These are phyloP conservation scores for Lepidium campestre DNA, from an alignment of 441 rosid genomes.

Conservation along the genomic window DNA sequence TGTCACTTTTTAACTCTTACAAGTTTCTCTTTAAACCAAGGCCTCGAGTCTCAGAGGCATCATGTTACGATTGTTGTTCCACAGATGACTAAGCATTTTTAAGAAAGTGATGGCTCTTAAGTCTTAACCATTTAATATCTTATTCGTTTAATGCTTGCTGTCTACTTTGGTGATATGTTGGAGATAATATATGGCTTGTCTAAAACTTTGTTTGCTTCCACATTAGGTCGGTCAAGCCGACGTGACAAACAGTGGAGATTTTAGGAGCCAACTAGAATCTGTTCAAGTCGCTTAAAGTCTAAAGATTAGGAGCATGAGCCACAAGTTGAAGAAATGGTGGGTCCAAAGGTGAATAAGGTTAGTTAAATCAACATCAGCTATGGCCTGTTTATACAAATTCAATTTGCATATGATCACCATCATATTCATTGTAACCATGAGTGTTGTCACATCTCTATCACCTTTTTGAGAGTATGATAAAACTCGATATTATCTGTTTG, in stretches of 20 bases:
- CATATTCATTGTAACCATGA: background rate
- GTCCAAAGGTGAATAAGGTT: constrained; percentile 9
- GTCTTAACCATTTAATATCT: background rate
- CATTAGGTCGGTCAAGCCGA: constrained; percentile 28
- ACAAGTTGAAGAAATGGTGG: constrained; percentile 31
- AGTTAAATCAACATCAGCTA: constrained; percentile 3
- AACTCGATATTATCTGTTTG: background rate
- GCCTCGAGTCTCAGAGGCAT: background rate
- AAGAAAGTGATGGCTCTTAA: background rate
- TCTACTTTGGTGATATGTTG: background rate
- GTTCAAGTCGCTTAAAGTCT: constrained; percentile 18
- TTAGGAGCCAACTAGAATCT: constrained; percentile 17
- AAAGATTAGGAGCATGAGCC: constrained; percentile 43
- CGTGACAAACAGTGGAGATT: constrained; percentile 16
- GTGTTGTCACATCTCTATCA: constrained; percentile 1
- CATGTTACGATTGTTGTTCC: background rate
- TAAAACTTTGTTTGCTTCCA: constrained; percentile 1
- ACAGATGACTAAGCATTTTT: background rate
- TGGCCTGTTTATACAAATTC: constrained; percentile 13
- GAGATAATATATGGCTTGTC: background rate
- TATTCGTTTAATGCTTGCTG: background rate
- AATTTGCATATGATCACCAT: constrained; percentile 25
- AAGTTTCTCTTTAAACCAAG: background rate
- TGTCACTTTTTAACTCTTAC: background rate
- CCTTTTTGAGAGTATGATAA: background rate